Conservation (phyloP, 805 yeast genomes). For the Tetrapisispora pingtungensis region DNA sequence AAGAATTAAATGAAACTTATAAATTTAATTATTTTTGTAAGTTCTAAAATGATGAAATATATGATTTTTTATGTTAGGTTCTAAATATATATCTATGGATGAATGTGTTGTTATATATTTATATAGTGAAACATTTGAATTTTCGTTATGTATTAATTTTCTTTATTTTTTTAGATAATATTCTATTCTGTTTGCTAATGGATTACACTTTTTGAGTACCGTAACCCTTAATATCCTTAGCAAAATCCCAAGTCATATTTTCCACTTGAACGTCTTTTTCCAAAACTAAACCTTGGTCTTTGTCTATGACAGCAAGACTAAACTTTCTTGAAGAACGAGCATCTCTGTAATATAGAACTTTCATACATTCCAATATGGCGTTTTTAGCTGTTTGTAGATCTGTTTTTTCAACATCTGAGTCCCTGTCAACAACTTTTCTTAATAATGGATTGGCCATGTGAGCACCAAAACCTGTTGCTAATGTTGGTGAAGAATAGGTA, state of each 20-base stretch:
- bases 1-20: too few relatives aligned
- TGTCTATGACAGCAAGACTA: slow-evolving; percentile 65
- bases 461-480: slow-evolving; percentile 96
- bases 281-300: slow-evolving; percentile 49
- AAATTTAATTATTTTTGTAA: too few relatives aligned
- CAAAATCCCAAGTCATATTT: slow-evolving; percentile 83
- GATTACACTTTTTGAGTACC: slow-evolving; percentile 53
- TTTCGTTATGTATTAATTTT: neutral
- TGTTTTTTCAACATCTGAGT: slow-evolving; percentile 61
- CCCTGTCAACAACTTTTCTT: slow-evolving; percentile 73
- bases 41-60: too few relatives aligned
- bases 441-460: slow-evolving; percentile 88
- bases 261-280: slow-evolving; percentile 61
- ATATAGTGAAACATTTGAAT: neutral
- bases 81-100: neutral
- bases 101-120: neutral
- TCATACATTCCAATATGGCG: slow-evolving; percentile 80
- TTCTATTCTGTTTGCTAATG: neutral
- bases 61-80: too few relatives aligned
- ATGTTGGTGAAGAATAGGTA: slow-evolving; percentile 73
- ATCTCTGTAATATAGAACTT: slow-evolving; percentile 89
- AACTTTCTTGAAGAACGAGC: slow-evolving; percentile 88
- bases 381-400: slow-evolving; percentile 66
- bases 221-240: slow-evolving; percentile 79
- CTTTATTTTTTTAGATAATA: neutral